Percentiles rank a stretch among this genome's conserved stretches.
Conservation (phyloP, 1,284 basidiomycete species). For the Meripilus lineatus region DNA sequence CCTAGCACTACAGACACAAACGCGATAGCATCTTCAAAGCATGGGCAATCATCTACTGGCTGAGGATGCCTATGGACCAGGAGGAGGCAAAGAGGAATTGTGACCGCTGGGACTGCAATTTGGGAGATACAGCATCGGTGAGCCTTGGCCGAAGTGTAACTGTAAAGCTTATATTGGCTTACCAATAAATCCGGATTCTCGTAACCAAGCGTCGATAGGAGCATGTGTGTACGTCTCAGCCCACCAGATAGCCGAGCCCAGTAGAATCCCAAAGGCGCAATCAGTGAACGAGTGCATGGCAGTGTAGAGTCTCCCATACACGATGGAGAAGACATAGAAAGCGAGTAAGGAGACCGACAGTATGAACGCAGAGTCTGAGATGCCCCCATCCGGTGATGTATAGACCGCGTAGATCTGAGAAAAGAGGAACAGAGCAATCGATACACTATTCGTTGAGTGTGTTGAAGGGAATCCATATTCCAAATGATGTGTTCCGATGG, state of each 20-base stretch:
- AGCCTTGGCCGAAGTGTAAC: neutral
- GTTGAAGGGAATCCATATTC: constrained; percentile 97
- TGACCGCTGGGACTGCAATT: constrained; percentile 56
- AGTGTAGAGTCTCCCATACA: constrained; percentile 87
- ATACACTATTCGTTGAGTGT: constrained; percentile 89
- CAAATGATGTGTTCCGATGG: constrained; percentile 79
- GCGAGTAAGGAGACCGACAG: constrained; percentile 42
- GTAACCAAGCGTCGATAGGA: constrained; percentile 47
- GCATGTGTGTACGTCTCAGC: constrained; percentile 37
- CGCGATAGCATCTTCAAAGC: constrained; percentile 97
- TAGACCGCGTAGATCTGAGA: constrained; percentile 50
- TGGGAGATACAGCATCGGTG: neutral
- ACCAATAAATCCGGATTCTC: constrained; percentile 51
- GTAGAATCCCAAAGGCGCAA: constrained; percentile 57
- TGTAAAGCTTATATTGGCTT: too few species aligned
- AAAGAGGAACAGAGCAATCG: constrained; percentile 79
- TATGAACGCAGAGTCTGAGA: constrained; percentile 43
- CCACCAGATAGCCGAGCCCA: constrained; percentile 69
- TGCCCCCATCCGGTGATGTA: constrained; percentile 23
- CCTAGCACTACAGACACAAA: constrained; percentile 85
- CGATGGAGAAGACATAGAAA: constrained; percentile 73
- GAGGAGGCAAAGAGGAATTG: constrained; percentile 64
- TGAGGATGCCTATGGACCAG: constrained; percentile 88
- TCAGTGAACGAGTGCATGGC: constrained; percentile 90
- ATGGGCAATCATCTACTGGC: constrained; percentile 94